Conservation (phyloP, 495 filamentous ascomycete species). For the Penicillium maclennaniae region DNA sequence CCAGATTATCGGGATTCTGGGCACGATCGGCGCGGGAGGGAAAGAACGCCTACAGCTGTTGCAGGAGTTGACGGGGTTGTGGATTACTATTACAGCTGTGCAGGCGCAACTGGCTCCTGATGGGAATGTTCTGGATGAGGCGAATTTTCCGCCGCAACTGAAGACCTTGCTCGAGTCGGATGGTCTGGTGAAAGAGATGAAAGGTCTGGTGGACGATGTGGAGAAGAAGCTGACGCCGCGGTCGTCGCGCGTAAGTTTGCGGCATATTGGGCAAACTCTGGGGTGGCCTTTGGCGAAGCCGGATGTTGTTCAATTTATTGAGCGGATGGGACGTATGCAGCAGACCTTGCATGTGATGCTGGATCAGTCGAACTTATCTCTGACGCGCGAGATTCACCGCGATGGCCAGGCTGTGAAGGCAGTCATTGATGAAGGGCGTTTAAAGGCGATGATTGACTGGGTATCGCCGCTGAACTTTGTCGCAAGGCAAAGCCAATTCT, state of each 20-base stretch:
- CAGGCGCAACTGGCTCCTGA: conserved; percentile 3
- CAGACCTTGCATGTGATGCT: conserved; percentile 1
- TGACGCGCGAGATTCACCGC: conserved; percentile 1
- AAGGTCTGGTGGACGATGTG: conserved; percentile 1
- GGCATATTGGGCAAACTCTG: background rate
- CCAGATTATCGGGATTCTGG: conserved; percentile 3
- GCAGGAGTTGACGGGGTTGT: conserved; percentile 5
- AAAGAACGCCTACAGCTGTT: background rate
- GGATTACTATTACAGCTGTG: conserved; percentile 5
- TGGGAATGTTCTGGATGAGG: conserved; percentile 1
- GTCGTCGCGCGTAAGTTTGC: background rate
- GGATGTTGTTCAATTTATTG: conserved; percentile 1
- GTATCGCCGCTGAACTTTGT: conserved; percentile 4
- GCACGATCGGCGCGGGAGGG: background rate
- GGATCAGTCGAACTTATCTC: conserved; percentile 1
- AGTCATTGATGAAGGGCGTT: background rate
- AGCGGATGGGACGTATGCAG: background rate
- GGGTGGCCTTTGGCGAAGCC: conserved; percentile 1
- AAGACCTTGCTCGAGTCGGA: background rate
- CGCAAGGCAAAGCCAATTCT: conserved; percentile 2
- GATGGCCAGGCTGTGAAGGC: conserved; percentile 3
- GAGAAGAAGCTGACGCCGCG: conserved; percentile 1
- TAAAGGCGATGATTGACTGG: conserved; percentile 6
- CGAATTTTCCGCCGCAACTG: conserved; percentile 1
- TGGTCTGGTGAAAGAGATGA: background rate